These are phyloP conservation scores for Rhynchosporium graminicola DNA, from an alignment of 2,329 filamentous ascomycete genomes.

Conservation along the genomic window DNA sequence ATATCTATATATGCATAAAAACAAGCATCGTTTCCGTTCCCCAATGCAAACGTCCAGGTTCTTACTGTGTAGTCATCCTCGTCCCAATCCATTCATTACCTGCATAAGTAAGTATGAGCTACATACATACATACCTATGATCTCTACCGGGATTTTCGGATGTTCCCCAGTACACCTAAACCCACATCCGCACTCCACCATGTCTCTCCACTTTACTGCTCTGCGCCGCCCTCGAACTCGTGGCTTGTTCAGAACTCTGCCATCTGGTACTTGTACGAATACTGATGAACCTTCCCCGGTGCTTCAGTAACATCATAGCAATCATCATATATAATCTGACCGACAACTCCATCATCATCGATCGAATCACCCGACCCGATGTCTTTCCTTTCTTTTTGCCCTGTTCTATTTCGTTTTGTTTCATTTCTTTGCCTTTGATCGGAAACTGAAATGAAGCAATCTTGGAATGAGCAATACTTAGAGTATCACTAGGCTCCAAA, in stretches of 20 bases:
- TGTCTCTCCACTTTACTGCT: neutral
- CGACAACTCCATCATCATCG: slow-evolving; percentile 15
- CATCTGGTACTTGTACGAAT: too few species aligned
- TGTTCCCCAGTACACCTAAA: neutral
- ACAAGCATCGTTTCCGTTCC: neutral
- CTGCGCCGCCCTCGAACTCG: too few species aligned
- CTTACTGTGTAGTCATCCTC: neutral
- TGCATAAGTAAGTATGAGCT: too few species aligned
- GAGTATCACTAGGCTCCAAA: neutral
- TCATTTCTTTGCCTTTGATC: neutral
- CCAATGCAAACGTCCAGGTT: neutral
- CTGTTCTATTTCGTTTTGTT: too few species aligned
- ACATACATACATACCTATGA: neutral
- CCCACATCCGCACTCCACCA: neutral
- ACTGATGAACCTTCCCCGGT: too few species aligned
- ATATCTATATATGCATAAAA: neutral
- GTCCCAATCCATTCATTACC: neutral
- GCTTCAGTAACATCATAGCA: too few species aligned
- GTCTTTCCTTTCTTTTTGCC: too few species aligned
- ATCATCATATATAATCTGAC: too few species aligned
- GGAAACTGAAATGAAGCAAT: slow-evolving; percentile 21
- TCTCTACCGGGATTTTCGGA: slow-evolving; percentile 5
- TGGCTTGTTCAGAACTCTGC: too few species aligned
- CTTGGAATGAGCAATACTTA: slow-evolving; percentile 12
- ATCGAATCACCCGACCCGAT: neutral